phyloP scores from a whole-genome alignment of 148 eudicot genomes.

The Nepenthes gracilis region DNA sequence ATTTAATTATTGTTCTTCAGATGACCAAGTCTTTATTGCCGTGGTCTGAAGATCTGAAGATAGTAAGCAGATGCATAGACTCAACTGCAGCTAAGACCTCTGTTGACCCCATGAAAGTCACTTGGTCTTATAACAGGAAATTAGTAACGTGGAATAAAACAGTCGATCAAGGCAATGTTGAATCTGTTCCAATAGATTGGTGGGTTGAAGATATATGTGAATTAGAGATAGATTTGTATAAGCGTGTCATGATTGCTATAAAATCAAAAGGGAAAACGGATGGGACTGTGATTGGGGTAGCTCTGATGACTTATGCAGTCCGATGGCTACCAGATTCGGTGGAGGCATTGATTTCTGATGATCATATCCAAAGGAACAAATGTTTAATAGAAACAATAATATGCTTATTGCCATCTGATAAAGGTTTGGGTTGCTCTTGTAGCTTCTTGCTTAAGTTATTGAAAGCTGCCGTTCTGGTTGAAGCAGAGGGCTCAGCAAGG shows the following conservation, averaged over 20 bases:
- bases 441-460: slow-evolving; percentile 76
- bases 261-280: slow-evolving; percentile 73
- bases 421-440: slow-evolving; percentile 54
- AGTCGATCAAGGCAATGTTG: slow-evolving; percentile 25
- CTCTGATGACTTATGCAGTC: slow-evolving; percentile 47
- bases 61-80: slow-evolving; percentile 61
- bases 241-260: slow-evolving; percentile 55
- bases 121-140: slow-evolving; percentile 80
- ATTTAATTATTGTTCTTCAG: slow-evolving; percentile 73
- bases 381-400: slow-evolving; percentile 59
- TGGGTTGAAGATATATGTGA: slow-evolving; percentile 95
- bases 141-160: slow-evolving; percentile 32
- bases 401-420: slow-evolving; percentile 55
- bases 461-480: slow-evolving; percentile 59
- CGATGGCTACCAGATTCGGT: slow-evolving; percentile 83
- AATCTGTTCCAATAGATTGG: slow-evolving; percentile 78
- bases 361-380: slow-evolving; percentile 42
- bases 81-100: slow-evolving; percentile 73
- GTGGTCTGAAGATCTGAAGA: slow-evolving; percentile 72
- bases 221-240: slow-evolving; percentile 58
- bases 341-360: slow-evolving; percentile 52
- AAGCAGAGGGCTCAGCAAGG: slow-evolving; percentile 40
- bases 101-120: slow-evolving; percentile 47
- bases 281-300: slow-evolving; percentile 64
- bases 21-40: slow-evolving; percentile 48